Base-by-base conservation (phyloP, 768 basidiomycete genomes). In the Mycena leptocephala region DNA sequence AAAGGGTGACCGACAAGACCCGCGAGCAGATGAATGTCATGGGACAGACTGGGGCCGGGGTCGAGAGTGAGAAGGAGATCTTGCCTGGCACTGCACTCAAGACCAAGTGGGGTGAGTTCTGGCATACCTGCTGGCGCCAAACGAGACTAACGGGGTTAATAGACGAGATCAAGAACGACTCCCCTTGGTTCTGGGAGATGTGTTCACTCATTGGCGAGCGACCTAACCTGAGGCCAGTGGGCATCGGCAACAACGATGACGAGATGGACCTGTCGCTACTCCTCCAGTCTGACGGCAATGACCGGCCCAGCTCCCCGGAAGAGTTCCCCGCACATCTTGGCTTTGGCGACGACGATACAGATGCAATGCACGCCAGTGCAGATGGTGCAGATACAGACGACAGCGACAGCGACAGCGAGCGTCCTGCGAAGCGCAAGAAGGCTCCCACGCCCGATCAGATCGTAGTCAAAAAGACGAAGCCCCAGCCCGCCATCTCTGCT, bases 171-270 rank as follows among this genome's bases (percentile, higher is more conserved):
- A 9, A 20, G 18, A 3, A 33, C 0, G 70, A 61, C 32, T 51
- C 61, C 0, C 68, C 68, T 4, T 69, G 68, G 68, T 69, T 69
- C 41, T 69, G 37, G 39, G 3, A 46, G 0, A 33, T 69, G 18
- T 56, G 68, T 4, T 41, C 68, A 2, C 28, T 82, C 10, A 81
- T 81, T 43, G 73, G 63, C 1, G 75, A 78, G 56, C 79, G 75
- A 6, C 80, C 77, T 2, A 82, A 80, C 46, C 39, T 75, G 30
- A 58, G 67, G 18, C 79, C 68, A 48, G 64, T 20, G 63, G 65
- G 46, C 5, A 20, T 55, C 13, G 53, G 53, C 5, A 55, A 55
- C 26, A 55, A 55, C 18, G 33, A 30, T 28, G n/a, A 24, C 56
- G 56, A 58, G 5, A 10, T 33, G 6, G 56, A 58, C 20, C 9